phyloP scores from a whole-genome alignment of 164 flowering plant genomes.

The Sedum album region DNA sequence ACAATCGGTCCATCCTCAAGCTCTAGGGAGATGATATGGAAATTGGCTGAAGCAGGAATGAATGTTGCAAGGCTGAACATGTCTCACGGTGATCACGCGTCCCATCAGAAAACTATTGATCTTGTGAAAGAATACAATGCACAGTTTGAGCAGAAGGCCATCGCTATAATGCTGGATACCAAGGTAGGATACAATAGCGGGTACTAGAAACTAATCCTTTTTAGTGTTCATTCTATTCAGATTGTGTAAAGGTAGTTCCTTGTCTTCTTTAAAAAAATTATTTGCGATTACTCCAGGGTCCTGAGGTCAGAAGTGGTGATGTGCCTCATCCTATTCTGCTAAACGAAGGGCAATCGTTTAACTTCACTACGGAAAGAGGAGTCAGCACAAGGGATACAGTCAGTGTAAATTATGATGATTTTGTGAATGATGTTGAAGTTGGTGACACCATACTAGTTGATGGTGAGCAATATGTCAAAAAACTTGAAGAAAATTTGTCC shows the following conservation, averaged over 20 bases:
- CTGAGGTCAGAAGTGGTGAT: constrained; percentile 99
- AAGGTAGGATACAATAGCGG: constrained; percentile 40
- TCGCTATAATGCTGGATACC: constrained; percentile 94
- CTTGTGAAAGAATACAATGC: constrained; percentile 90
- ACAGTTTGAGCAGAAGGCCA: constrained; percentile 68
- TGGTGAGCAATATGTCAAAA: constrained; percentile 43
- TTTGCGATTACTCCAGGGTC: constrained; percentile 54
- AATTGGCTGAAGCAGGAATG: constrained; percentile 96
- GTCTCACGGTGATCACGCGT: too few species aligned
- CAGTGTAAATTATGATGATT: constrained; percentile 95
- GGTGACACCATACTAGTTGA: constrained; percentile 88
- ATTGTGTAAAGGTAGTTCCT: background rate
- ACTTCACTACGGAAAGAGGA: constrained; percentile 82
- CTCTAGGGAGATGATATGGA: too few species aligned
- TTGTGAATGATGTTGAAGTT: constrained; percentile 87
- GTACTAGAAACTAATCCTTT: background rate
- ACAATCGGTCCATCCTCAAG: too few species aligned
- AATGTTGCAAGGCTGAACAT: constrained; percentile 92
- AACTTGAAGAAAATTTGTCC: background rate
- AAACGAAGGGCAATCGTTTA: constrained; percentile 83
- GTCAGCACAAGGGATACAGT: constrained; percentile 74
- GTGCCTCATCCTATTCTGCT: constrained; percentile 77
- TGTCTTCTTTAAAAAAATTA: background rate
- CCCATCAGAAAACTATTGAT: too few species aligned
- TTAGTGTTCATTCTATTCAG: background rate